Evolutionary conservation across 2,329 filamentous ascomycete genomes (phyloP), one percentile per base, ranked within the genome.

Genomic region (Alternaria gansuensis): DNA sequence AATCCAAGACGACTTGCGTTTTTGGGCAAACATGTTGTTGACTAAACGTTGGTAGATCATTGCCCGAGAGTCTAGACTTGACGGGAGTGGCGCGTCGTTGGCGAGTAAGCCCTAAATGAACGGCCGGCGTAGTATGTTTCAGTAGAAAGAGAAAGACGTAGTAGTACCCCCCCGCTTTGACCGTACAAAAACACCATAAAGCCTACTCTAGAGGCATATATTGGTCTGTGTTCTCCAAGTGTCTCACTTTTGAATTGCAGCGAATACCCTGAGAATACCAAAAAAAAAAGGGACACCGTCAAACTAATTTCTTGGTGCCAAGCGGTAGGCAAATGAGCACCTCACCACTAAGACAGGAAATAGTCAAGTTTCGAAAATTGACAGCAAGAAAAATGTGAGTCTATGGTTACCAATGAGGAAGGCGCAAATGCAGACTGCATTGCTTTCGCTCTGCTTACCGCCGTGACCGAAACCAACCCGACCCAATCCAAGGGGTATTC

Each of bases 401-500:
- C 39, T 50, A 49, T 29, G 31, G 51, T 59, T 51, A 51, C 40
- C 46, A 34, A 56, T 41, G 31, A 36, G 11, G 14, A 37, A 45
- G 23, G 44, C 24, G 21, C 28, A 23, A 33, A 45, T 31, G 14
- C 23, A 41, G 29, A 41, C 46, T 48, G 48, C 51, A 36, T 51
- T 44, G 26, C 51, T 49, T 43, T 52, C 46, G 23, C 48, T 24
- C 24, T 43, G 48, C 54, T 36, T 44, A 51, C 26, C 40, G 29
- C 39, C 29, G 31, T 43, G 36, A 54, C 36, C 46, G 40, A 51
- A 53, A 37, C 49, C 57, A 51, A 40, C 29, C 41, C 13, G 10
- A 48, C 41, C 46, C 36, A 54, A 51, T 24, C 50, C 50, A 48
- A 48, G 49, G 51, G 52, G 57, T 52, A 59, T 60, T 45, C 49